Evolutionary conservation across 345 rosid genomes (phyloP), one percentile per base, ranked within the genome.

Genomic region (Bretschneidera sinensis): DNA sequence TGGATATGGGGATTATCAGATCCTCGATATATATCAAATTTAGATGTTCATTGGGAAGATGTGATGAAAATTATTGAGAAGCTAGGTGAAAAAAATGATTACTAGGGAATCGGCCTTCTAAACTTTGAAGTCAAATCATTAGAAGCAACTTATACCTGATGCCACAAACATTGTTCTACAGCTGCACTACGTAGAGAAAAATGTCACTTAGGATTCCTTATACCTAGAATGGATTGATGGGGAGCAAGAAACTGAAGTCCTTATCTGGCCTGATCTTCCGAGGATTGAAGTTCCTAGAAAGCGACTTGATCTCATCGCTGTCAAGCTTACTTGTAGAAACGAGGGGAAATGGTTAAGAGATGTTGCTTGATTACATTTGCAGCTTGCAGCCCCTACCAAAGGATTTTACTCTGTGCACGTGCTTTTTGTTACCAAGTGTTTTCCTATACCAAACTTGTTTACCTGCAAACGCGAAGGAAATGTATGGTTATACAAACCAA

Each of bases 191-290:
- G 79, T 85, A 6, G 78, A 58, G 0, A 69, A 71, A 48, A 75
- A 83, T 31, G 51, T 94, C 31, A 88, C 99, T 33, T 90, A 95
- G 97, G 89, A 86, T 68, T 66, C 92, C 2, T 71, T 90, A 18
- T 94, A 84, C 65, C 97, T 95, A 0, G 99, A 94, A 77, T 90
- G 99, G 97, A 90, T 90, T 21, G 99, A 94, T 31, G 99, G 90
- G 78, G 99, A 90, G 64, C 97, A 94, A 72, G 97, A 84, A 48
- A 79, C 67, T 64, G 90, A 88, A 21, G 87, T 90, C 23, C 99
- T 97, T 7, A 62, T 74, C 56, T 90, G 97, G 63, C 92, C 92
- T 7, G 18, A 24, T 61, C 68, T 90, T 8, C 99, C 99, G 0
- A 85, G 60, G 66, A 70, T 87, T n/a, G 74, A 75, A 43, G 74